Evolutionary conservation across 805 yeast genomes (phyloP), one percentile per base, ranked within the genome.

Genomic region (Candida anglica): DNA sequence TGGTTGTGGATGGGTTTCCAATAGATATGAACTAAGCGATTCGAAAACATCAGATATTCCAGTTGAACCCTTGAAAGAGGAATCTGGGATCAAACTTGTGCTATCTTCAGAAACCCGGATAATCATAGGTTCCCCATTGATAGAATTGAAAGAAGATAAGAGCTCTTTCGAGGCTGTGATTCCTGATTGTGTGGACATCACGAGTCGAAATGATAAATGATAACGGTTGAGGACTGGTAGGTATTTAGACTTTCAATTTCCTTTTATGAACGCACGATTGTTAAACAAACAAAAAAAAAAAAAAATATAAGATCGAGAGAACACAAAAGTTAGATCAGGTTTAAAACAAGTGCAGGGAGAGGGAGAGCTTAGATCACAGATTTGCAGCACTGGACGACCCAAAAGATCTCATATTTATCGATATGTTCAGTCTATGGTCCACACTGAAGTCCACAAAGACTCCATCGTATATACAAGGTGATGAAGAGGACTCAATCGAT

Each of bases 401-500:
- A n/a, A n/a, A n/a, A n/a, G n/a, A n/a, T n/a, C n/a, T n/a, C n/a
- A n/a, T n/a, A n/a, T n/a, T n/a, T n/a, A n/a, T n/a, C n/a, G n/a
- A n/a, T n/a, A n/a, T n/a, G n/a, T n/a, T n/a, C n/a, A n/a, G n/a
- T n/a, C n/a, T n/a, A n/a, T n/a, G n/a, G n/a, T n/a, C n/a, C n/a
- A n/a, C n/a, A n/a, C n/a, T n/a, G n/a, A n/a, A n/a, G n/a, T n/a
- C n/a, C n/a, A n/a, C n/a, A n/a, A n/a, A n/a, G 23, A 27, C 31
- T 13, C 49, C 52, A 18, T 30, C 36, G 15, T 46, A 39, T 34
- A 27, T 40, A 22, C 47, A 36, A 28, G 52, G 49, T 3, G 38
- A 32, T 6, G 41, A 28, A 9, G 38, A 36, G 36, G 87, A 81
- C 48, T 69, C 79, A 4, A 66, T 77, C 9, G 85, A 79, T 42